Percentiles rank a stretch among this genome's conserved stretches.
phyloP scores from a whole-genome alignment of 2,329 filamentous ascomycete species.

The Aspergillus japonicus region DNA sequence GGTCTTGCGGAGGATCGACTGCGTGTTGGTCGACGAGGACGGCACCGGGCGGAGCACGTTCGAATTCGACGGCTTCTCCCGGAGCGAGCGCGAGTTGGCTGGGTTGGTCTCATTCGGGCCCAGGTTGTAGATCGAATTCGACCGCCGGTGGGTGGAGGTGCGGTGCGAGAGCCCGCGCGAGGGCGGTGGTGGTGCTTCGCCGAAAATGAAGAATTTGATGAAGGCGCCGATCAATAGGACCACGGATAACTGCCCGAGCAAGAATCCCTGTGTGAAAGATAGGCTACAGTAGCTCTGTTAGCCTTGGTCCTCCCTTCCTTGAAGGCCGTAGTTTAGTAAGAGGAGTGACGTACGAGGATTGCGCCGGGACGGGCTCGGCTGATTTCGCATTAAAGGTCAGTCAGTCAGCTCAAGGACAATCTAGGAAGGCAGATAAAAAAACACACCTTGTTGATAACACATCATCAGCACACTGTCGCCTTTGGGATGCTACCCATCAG shows the following conservation, averaged over 20 bases:
- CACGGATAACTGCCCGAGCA: slow-evolving; percentile 89
- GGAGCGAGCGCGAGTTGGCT: slow-evolving; percentile 46
- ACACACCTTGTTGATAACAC: slow-evolving; percentile 33
- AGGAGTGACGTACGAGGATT: slow-evolving; percentile 42
- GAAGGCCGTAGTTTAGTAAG: not conserved
- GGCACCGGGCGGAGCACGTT: slow-evolving; percentile 71
- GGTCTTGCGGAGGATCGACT: slow-evolving; percentile 81
- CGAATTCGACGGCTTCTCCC: slow-evolving; percentile 55
- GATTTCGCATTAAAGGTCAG: not conserved
- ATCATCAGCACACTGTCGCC: slow-evolving; percentile 29
- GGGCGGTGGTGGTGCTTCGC: slow-evolving; percentile 82
- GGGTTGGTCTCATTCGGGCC: slow-evolving; percentile 42
- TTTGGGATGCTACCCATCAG: slow-evolving; percentile 21
- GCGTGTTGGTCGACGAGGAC: slow-evolving; percentile 79
- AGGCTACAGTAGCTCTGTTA: slow-evolving; percentile 52
- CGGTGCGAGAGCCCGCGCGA: slow-evolving; percentile 73
- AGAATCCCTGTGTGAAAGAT: slow-evolving; percentile 89
- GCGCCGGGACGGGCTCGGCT: slow-evolving; percentile 35
- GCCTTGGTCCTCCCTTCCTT: not conserved
- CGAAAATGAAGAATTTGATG: slow-evolving; percentile 99
- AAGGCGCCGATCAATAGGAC: slow-evolving; percentile 89
- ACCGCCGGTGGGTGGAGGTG: slow-evolving; percentile 74
- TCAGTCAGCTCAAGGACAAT: slow-evolving; percentile 15
- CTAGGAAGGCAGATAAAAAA: not conserved
- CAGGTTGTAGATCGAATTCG: slow-evolving; percentile 58